These are phyloP conservation scores for Carex myosuroides DNA, from an alignment of 176 grass and related monocot genomes.

Conservation along the genomic window DNA sequence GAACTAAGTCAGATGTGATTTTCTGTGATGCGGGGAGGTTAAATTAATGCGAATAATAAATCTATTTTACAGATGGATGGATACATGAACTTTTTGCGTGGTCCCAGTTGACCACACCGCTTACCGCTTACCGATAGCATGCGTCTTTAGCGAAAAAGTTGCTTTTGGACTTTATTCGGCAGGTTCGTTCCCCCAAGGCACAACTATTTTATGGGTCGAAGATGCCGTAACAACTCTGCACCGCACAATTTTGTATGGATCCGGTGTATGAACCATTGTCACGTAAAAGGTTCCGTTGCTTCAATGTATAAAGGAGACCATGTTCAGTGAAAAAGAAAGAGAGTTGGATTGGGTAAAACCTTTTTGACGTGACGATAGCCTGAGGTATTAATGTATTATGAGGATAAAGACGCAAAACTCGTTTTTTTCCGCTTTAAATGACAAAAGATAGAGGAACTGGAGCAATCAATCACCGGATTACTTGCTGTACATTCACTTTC, in stretches of 20 bases:
- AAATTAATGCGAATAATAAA: neutral
- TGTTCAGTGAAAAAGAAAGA: neutral
- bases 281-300: too few relatives aligned
- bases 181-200: neutral
- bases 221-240: neutral
- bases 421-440: conserved; percentile 14
- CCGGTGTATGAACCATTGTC: neutral
- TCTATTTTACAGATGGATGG: neutral
- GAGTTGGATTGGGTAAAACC: neutral
- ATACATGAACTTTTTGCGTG: neutral
- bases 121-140: neutral
- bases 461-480: neutral
- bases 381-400: neutral
- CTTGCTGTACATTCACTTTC: neutral
- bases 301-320: neutral
- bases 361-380: neutral
- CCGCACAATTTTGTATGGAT: too few relatives aligned
- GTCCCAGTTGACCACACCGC: neutral
- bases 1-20: too few relatives aligned
- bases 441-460: neutral
- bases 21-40: too few relatives aligned
- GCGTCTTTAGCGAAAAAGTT: neutral
- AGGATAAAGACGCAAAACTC: neutral
- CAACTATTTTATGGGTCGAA: neutral
- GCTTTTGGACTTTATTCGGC: conserved; percentile 13